Conservation (phyloP, 2,329 filamentous ascomycete genomes). For the Periconia macrospinosa region DNA sequence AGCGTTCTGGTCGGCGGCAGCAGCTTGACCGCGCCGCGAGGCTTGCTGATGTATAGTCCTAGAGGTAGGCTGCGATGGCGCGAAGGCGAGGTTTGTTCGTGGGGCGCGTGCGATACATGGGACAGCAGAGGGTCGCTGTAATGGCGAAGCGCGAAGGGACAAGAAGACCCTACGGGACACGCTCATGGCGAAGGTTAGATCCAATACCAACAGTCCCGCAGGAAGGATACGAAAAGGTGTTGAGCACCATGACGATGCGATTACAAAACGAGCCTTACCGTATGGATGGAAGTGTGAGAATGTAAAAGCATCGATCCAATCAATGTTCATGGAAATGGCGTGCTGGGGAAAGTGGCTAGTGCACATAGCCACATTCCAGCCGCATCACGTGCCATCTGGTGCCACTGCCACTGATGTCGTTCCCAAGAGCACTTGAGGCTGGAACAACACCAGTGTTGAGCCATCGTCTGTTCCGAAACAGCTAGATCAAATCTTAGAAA, state of each 20-base stretch:
- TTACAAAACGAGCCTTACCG: constrained; percentile 7
- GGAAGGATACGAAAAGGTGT: background rate
- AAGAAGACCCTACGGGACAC: constrained; percentile 30
- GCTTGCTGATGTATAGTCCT: constrained; percentile 35
- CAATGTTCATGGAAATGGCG: constrained; percentile 27
- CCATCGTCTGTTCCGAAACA: too few species aligned
- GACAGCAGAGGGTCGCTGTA: constrained; percentile 10
- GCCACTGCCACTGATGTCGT: too few species aligned
- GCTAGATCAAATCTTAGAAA: too few species aligned
- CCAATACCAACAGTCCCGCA: background rate
- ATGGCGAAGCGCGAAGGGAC: constrained; percentile 19
- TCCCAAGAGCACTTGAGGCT: too few species aligned
- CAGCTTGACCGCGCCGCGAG: constrained; percentile 26
- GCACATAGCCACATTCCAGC: background rate
- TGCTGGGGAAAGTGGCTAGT: constrained; percentile 16
- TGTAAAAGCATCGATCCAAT: constrained; percentile 22
- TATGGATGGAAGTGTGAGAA: constrained; percentile 15
- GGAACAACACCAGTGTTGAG: too few species aligned
- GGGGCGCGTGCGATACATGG: constrained; percentile 8
- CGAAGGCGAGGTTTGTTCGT: constrained; percentile 11
- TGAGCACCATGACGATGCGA: constrained; percentile 16
- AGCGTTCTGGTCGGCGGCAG: constrained; percentile 22
- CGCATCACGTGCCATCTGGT: background rate
- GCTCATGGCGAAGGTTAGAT: constrained; percentile 25
- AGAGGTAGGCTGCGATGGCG: constrained; percentile 24